Percentiles rank a stretch among this genome's conserved stretches.
phyloP scores from a whole-genome alignment of 352 stramenopile species.

The Pythium apleroticum region DNA sequence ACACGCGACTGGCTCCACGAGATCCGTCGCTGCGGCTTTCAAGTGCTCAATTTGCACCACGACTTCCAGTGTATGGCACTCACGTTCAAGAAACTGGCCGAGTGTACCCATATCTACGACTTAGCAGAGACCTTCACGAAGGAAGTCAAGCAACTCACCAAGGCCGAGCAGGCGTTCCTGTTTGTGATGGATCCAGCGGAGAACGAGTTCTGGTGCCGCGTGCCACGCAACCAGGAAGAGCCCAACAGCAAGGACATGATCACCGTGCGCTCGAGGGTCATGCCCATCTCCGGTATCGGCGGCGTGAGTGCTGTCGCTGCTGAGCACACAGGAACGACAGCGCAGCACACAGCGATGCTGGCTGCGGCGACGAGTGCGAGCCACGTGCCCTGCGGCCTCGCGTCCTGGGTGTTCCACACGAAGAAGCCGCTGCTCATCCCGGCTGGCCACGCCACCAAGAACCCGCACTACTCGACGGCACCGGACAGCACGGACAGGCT shows the following conservation, averaged over 20 bases:
- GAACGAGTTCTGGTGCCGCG: slow-evolving; percentile 77
- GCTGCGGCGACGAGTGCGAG: slow-evolving; percentile 1
- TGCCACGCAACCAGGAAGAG: slow-evolving; percentile 27
- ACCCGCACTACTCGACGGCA: slow-evolving; percentile 53
- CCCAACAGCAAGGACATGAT: slow-evolving; percentile 26
- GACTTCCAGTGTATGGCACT: slow-evolving; percentile 57
- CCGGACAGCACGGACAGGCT: slow-evolving; percentile 65
- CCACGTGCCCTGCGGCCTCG: slow-evolving; percentile 45
- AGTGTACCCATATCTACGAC: slow-evolving; percentile 59
- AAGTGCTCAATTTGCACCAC: slow-evolving; percentile 60
- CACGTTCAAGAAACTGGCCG: slow-evolving; percentile 52
- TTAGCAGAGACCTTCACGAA: slow-evolving; percentile 48
- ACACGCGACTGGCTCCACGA: slow-evolving; percentile 67
- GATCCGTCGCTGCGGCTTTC: slow-evolving; percentile 45
- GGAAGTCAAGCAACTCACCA: slow-evolving; percentile 46
- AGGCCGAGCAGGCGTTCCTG: slow-evolving; percentile 65
- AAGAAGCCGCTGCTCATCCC: slow-evolving; percentile 58
- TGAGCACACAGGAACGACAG: slow-evolving; percentile 25
- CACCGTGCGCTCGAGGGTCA: slow-evolving; percentile 30
- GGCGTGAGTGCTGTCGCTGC: slow-evolving; percentile 31
- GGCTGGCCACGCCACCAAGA: slow-evolving; percentile 44
- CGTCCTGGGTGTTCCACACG: slow-evolving; percentile 67
- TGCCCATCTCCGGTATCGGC: slow-evolving; percentile 22
- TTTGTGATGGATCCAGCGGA: slow-evolving; percentile 69
- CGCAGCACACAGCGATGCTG: slow-evolving; percentile 15